phyloP scores from a whole-genome alignment of 768 basidiomycete species.

The Rhodotorula toruloides region DNA sequence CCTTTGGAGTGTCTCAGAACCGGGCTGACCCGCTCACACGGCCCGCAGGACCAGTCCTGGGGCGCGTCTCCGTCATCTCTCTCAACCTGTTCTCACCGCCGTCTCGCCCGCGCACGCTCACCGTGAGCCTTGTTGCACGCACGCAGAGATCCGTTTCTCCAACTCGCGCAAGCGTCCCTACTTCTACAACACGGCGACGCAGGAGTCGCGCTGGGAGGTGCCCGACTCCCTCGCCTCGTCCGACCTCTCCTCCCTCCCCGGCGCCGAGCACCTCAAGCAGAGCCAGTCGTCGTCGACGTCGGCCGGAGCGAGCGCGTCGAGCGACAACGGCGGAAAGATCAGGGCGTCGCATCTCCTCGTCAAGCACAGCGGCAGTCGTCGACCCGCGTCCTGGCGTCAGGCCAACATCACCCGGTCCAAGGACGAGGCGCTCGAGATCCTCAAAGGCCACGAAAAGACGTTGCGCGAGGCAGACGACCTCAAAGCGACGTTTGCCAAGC shows the following conservation, averaged over 20 bases:
- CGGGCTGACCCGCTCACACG: neutral
- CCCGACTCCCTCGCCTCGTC: constrained; percentile 32
- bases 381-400: constrained; percentile 55
- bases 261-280: constrained; percentile 41
- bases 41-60: neutral
- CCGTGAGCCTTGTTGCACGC: neutral
- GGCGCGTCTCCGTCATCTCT: constrained; percentile 3
- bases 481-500: constrained; percentile 61
- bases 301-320: constrained; percentile 39
- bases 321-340: constrained; percentile 59
- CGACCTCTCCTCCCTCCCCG: constrained; percentile 35
- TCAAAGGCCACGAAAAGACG: constrained; percentile 60
- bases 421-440: constrained; percentile 79
- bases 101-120: neutral
- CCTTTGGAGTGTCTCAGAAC: neutral
- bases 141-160: constrained; percentile 72
- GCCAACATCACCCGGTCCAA: constrained; percentile 74
- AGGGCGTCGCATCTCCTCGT: constrained; percentile 92
- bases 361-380: constrained; percentile 62
- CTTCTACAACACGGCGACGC: constrained; percentile 72
- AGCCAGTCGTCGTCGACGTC: constrained; percentile 24
- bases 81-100: neutral
- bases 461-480: constrained; percentile 54
- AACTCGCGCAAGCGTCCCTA: constrained; percentile 71
- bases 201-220: constrained; percentile 70